phyloP scores from a whole-genome alignment of 257 asterid species.

The Echites panduratus region DNA sequence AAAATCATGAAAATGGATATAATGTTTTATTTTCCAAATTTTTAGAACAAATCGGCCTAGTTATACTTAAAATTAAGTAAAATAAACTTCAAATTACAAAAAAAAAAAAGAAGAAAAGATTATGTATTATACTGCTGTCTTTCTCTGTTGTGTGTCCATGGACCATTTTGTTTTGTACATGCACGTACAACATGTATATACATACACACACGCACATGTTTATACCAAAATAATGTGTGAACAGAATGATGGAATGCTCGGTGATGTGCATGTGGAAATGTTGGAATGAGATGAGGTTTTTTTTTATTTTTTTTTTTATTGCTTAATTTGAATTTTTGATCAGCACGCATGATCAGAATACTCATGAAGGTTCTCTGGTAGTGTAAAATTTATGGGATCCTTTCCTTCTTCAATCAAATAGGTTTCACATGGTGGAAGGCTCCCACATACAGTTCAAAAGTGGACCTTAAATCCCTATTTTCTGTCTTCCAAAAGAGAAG shows the following conservation, averaged over 20 bases:
- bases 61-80: no score
- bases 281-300: not conserved
- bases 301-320: not conserved
- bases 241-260: not conserved
- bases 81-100: no score
- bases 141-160: not conserved
- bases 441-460: not conserved
- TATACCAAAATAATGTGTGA: not conserved
- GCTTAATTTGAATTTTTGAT: not conserved
- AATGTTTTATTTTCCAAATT: no score
- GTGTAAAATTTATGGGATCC: no score
- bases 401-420: not conserved
- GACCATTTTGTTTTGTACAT: not conserved
- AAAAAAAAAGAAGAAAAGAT: no score
- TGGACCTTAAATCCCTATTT: constrained; percentile 1
- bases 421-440: not conserved
- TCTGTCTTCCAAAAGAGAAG: not conserved
- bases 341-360: no score
- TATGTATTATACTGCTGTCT: no score
- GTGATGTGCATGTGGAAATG: constrained; percentile 2
- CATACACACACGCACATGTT: not conserved
- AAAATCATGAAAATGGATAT: no score
- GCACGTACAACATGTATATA: not conserved
- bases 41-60: no score
- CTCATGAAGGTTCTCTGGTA: no score